Percentiles rank a stretch among this genome's conserved stretches.
Conservation (phyloP, 2,329 filamentous ascomycete genomes). For the Monilinia laxa region DNA sequence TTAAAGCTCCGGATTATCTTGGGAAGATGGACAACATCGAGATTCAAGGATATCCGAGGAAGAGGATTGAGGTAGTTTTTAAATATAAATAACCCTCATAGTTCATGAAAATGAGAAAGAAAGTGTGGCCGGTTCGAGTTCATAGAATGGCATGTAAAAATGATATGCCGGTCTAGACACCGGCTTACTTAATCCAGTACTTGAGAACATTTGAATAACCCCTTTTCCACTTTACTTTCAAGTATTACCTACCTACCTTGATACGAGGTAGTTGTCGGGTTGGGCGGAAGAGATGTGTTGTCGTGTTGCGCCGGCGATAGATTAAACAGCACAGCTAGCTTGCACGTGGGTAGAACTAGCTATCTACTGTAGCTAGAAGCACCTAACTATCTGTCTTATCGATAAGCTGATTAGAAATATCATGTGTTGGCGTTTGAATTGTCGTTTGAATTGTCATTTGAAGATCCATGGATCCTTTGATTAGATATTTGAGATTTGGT, state of each 20-base stretch:
- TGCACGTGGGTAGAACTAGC: too few relatives aligned
- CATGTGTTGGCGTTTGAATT: neutral
- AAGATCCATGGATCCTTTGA: too few relatives aligned
- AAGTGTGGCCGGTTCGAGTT: neutral
- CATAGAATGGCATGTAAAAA: neutral
- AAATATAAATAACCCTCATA: neutral
- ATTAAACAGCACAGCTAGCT: too few relatives aligned
- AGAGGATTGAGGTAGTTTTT: slow-evolving; percentile 3
- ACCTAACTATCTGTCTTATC: neutral
- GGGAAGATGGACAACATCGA: neutral
- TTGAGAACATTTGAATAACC: neutral
- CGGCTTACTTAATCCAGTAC: neutral
- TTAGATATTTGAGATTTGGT: too few relatives aligned
- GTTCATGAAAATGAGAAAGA: neutral
- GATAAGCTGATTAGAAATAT: neutral
- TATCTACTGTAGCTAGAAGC: too few relatives aligned
- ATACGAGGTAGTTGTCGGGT: too few relatives aligned
- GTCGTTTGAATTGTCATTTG: too few relatives aligned
- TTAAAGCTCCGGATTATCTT: too few relatives aligned
- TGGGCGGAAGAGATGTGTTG: slow-evolving; percentile 8
- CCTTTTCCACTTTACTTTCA: slow-evolving; percentile 1
- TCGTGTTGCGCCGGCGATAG: too few relatives aligned
- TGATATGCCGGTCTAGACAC: neutral
- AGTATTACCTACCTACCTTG: neutral
- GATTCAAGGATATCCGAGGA: neutral